These are phyloP conservation scores for Thermothielavioides terrestris DNA, from an alignment of 495 filamentous ascomycete genomes.

Conservation along the genomic window DNA sequence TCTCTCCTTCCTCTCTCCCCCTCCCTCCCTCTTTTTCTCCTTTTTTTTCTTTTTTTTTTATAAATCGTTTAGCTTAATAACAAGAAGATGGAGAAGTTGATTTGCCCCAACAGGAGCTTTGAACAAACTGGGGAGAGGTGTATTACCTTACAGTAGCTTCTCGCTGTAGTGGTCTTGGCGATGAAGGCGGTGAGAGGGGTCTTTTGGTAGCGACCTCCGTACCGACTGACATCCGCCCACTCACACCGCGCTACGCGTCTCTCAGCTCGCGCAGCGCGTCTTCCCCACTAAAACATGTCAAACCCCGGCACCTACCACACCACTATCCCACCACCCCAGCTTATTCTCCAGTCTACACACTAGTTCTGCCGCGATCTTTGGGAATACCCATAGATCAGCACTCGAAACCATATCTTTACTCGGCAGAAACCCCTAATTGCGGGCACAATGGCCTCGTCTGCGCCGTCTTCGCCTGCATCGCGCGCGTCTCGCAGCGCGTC, in stretches of 20 bases:
- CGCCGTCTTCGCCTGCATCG: conserved; percentile 27
- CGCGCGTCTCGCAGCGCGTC: conserved; percentile 15
- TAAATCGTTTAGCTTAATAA: too few relatives aligned
- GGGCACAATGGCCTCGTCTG: conserved; percentile 37
- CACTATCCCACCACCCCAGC: neutral
- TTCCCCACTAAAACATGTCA: conserved; percentile 19
- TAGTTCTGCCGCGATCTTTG: neutral
- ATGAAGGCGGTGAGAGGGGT: neutral
- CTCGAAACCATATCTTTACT: conserved; percentile 6
- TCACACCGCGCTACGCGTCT: conserved; percentile 12
- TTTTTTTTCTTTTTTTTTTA: too few relatives aligned
- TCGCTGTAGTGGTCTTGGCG: too few relatives aligned
- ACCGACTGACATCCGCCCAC: neutral
- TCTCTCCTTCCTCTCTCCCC: too few relatives aligned
- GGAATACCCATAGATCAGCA: neutral
- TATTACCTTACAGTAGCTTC: too few relatives aligned
- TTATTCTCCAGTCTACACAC: conserved; percentile 4
- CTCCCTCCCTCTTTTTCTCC: too few relatives aligned
- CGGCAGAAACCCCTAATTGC: conserved; percentile 9
- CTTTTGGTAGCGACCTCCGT: conserved; percentile 7
- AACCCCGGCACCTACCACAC: conserved; percentile 1
- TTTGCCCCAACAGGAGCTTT: too few relatives aligned
- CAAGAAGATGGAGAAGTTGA: too few relatives aligned
- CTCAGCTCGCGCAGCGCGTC: conserved; percentile 14
- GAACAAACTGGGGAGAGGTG: too few relatives aligned